Evolutionary conservation across 768 basidiomycete genomes (phyloP).

Genomic region (Rhizopogon vulgaris): DNA sequence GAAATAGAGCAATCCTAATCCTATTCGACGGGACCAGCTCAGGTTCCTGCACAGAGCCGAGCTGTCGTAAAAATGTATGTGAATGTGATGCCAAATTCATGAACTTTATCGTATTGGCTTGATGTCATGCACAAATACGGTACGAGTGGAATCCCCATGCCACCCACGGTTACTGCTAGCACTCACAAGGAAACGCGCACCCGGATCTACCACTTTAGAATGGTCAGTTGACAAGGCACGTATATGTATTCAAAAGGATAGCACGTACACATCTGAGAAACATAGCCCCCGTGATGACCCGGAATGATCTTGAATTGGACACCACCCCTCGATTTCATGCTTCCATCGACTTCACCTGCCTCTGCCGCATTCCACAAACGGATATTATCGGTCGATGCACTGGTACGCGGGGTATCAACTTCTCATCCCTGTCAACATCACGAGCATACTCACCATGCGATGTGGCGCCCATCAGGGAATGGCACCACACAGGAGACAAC

Average conservation of each 20-base stretch:
- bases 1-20: conserved; percentile 25
- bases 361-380: conserved; percentile 90
- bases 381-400: conserved; percentile 90
- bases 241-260: conserved; percentile 6
- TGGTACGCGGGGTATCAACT: conserved; percentile 26
- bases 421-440: conserved; percentile 12
- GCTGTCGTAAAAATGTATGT: conserved; percentile 18
- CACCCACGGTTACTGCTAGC: conserved; percentile 93
- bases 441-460: conserved; percentile 66
- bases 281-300: conserved; percentile 91
- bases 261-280: conserved; percentile 86
- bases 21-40: conserved; percentile 9
- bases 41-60: conserved; percentile 1
- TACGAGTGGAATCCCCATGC: conserved; percentile 86
- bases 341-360: conserved; percentile 59
- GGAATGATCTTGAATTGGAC: conserved; percentile 93
- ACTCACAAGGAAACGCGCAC: conserved; percentile 79
- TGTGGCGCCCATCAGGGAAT: conserved; percentile 87
- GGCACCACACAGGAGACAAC: conserved; percentile 88
- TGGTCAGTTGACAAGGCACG: conserved; percentile 18
- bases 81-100: conserved; percentile 2
- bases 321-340: conserved; percentile 55
- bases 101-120: conserved; percentile 36
- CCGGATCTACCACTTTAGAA: conserved; percentile 75
- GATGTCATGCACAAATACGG: conserved; percentile 89